Base-by-base conservation (phyloP, 371 early-diverging fungal species). In the Lichtheimia ornata region DNA sequence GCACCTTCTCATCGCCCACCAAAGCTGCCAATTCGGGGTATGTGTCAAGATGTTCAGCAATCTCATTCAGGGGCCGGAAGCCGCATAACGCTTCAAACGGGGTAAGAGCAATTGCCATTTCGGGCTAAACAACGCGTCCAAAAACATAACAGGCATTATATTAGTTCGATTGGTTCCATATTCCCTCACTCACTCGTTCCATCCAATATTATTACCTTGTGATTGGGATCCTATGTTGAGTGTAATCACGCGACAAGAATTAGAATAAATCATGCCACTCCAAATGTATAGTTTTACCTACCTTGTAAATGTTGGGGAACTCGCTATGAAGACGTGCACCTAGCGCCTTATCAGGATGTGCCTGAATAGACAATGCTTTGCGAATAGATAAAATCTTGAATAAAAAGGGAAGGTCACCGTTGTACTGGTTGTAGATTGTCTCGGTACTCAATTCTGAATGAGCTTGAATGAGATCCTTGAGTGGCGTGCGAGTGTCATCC, bases 291-390 rank as follows among this genome's bases (percentile, higher is more conserved):
- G 22, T 22, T 22, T 43, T 24, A 25, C n/a, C 62, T 70, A 67
- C 70, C 84, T 94, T 94, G 86, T 97, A 97, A 40, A 89, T 65
- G 22, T 88, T 67, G 14, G 98, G 97, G 35, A 73, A 81, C 44
- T 89, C 79, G 50, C 70, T 70, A 65, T 88, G 89, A 25, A 98
- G 82, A 41, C 74, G 71, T 51, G 84, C 74, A 12, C 95, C 99
- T 15, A 97, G 84, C 13, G 62, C 65, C 67, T 95, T 97, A 74
- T 96, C 96, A 13, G 99, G 99, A 68, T 98, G 99, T 11, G 99
- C 99, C 76, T 98, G 99, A 66, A 98, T 98, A 14, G 96, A 95
- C 40, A 98, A 87, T 2, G 97, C 97, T 70, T 93, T 97, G 59
- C 88, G 75, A 61, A 98, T 93, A 27, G 96, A 96, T 20, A 98